These are phyloP conservation scores for Umbellularia californica DNA, from an alignment of 164 flowering plant genomes.

Conservation along the genomic window DNA sequence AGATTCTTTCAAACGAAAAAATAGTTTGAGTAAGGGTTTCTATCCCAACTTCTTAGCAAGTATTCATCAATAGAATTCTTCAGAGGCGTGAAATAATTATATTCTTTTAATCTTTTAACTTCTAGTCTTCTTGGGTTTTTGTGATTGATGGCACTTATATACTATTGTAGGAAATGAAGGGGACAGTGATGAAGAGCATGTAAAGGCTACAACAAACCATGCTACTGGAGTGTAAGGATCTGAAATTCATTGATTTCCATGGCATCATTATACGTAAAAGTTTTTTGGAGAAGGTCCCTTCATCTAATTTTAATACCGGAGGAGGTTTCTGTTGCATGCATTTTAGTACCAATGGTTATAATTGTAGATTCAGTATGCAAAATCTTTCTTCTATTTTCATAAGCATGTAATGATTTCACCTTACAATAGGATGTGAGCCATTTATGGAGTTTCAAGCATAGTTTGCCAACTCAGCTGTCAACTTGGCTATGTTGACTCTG, in stretches of 20 bases:
- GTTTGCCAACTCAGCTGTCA: too few relatives aligned
- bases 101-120: not conserved
- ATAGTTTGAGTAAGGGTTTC: slow-evolving; percentile 38
- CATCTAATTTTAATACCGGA: too few relatives aligned
- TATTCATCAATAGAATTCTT: not conserved
- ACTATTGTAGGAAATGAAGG: slow-evolving; percentile 21
- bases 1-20: slow-evolving; percentile 38
- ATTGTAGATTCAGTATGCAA: too few relatives aligned
- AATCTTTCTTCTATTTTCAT: too few relatives aligned
- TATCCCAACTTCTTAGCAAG: not conserved
- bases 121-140: slow-evolving; percentile 5
- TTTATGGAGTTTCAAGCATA: too few relatives aligned
- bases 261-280: not conserved
- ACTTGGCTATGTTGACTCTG: too few relatives aligned
- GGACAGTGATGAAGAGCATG: slow-evolving; percentile 26
- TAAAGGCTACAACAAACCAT: slow-evolving; percentile 9
- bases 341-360: too few relatives aligned
- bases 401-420: too few relatives aligned
- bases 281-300: too few relatives aligned
- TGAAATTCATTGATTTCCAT: slow-evolving; percentile 2
- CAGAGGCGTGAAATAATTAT: not conserved
- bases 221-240: slow-evolving; percentile 41
- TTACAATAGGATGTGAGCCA: too few relatives aligned
- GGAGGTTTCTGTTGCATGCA: too few relatives aligned
- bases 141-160: not conserved